phyloP scores from a whole-genome alignment of 1,284 basidiomycete genomes.

The Pyrrhoderma lamaoense region DNA sequence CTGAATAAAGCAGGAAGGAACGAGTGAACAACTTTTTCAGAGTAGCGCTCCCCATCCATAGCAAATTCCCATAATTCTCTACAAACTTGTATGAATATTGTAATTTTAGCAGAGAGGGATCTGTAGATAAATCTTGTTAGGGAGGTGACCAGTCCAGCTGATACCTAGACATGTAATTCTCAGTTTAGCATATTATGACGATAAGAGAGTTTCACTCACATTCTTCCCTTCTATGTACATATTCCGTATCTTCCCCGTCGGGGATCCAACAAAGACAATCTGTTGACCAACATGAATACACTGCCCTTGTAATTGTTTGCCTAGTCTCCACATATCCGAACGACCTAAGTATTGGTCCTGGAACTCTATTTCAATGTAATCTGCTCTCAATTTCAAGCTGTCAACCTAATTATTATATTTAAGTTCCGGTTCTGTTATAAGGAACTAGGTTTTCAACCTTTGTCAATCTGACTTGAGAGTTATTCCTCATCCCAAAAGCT shows the following conservation, averaged over 20 bases:
- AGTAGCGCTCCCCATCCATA: slow-evolving; percentile 92
- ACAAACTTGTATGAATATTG: slow-evolving; percentile 94
- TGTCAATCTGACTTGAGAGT: slow-evolving; percentile 59
- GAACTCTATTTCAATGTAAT: slow-evolving; percentile 84
- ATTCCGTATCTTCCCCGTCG: slow-evolving; percentile 71
- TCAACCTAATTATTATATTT: slow-evolving; percentile 46
- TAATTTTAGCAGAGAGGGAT: slow-evolving; percentile 85
- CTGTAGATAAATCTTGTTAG: slow-evolving; percentile 87
- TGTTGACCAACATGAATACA: slow-evolving; percentile 63
- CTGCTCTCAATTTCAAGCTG: slow-evolving; percentile 55
- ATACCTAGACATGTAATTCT: slow-evolving; percentile 41
- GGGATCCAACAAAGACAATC: slow-evolving; percentile 68
- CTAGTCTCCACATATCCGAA: slow-evolving; percentile 89
- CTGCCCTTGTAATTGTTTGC: slow-evolving; percentile 51
- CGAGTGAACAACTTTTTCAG: slow-evolving; percentile 92
- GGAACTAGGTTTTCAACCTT: slow-evolving; percentile 40
- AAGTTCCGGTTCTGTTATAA: slow-evolving; percentile 1
- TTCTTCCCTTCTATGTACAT: slow-evolving; percentile 64
- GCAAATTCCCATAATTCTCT: slow-evolving; percentile 97
- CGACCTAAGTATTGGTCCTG: slow-evolving; percentile 89
- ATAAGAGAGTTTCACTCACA: slow-evolving; percentile 31
- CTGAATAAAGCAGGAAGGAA: slow-evolving; percentile 82
- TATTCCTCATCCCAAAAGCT: slow-evolving; percentile 61
- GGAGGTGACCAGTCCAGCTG: slow-evolving; percentile 75
- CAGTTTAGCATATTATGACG: slow-evolving; percentile 1